Evolutionary conservation across 2,329 filamentous ascomycete species (phyloP).

Genomic region (Boeremia exigua): DNA sequence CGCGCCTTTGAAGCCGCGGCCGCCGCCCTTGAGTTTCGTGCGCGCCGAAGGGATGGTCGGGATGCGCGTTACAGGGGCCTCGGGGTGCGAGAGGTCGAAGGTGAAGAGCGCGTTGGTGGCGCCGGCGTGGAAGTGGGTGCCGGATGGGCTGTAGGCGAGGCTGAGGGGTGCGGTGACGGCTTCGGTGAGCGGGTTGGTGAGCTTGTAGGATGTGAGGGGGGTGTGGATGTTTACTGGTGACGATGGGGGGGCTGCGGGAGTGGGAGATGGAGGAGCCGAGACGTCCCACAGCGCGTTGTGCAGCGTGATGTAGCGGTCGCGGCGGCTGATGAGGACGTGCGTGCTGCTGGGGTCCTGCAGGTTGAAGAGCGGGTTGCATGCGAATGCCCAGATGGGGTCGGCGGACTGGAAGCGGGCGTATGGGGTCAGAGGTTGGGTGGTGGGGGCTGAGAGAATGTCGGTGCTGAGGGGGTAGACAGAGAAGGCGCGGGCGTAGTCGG

Average conservation of each 20-base stretch:
- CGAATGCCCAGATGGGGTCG: slow-evolving; percentile 61
- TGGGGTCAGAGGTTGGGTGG: slow-evolving; percentile 44
- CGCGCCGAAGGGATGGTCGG: slow-evolving; percentile 56
- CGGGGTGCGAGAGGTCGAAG: slow-evolving; percentile 61
- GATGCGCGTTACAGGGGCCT: slow-evolving; percentile 51
- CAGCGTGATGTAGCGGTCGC: slow-evolving; percentile 63
- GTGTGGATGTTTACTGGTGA: slow-evolving; percentile 32
- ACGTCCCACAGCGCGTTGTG: slow-evolving; percentile 59
- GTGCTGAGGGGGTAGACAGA: slow-evolving; percentile 52
- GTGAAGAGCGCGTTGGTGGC: slow-evolving; percentile 59
- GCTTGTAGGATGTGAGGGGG: slow-evolving; percentile 59
- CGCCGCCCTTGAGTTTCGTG: slow-evolving; percentile 52
- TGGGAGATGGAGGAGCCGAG: background rate
- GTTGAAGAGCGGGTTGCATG: slow-evolving; percentile 62
- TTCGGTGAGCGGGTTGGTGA: slow-evolving; percentile 63
- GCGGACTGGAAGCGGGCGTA: slow-evolving; percentile 55
- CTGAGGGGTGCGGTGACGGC: slow-evolving; percentile 61
- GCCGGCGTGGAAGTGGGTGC: slow-evolving; percentile 64
- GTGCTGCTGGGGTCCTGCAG: slow-evolving; percentile 58
- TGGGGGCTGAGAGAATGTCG: slow-evolving; percentile 12
- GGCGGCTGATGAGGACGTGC: slow-evolving; percentile 58
- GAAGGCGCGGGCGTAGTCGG: slow-evolving; percentile 60
- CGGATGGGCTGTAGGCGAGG: slow-evolving; percentile 58
- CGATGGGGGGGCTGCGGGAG: background rate
- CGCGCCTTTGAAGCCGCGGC: slow-evolving; percentile 61